A percentile compares a stretch with the other conserved stretches of the same genome.
Conservation (phyloP, 2,329 filamentous ascomycete species). For the Phaeoacremonium minimum region DNA sequence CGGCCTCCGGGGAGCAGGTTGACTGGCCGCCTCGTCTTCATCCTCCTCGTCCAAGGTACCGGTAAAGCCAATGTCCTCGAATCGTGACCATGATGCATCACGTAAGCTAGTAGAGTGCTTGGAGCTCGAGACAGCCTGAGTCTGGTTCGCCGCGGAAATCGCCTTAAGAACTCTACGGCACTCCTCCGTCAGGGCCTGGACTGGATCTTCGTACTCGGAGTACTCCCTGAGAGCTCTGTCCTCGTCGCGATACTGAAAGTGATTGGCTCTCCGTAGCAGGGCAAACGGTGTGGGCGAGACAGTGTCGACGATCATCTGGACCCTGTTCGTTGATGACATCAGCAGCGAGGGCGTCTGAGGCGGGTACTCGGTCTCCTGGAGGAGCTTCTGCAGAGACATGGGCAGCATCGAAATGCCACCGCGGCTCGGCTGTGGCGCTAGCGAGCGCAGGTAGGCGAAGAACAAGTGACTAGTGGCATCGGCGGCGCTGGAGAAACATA, state of each 20-base stretch:
- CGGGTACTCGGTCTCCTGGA: conserved; percentile 92
- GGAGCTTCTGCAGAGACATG: conserved; percentile 82
- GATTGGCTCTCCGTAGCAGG: conserved; percentile 81
- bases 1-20: conserved; percentile 31
- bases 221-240: conserved; percentile 82
- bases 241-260: conserved; percentile 92
- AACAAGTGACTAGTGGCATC: conserved; percentile 96
- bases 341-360: conserved; percentile 73
- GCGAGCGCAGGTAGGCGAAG: conserved; percentile 90
- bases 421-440: conserved; percentile 74
- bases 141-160: conserved; percentile 86
- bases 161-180: conserved; percentile 85
- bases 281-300: conserved; percentile 95
- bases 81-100: conserved; percentile 93
- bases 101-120: conserved; percentile 69
- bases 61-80: conserved; percentile 91
- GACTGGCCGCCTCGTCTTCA: conserved; percentile 53
- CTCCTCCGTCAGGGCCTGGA: conserved; percentile 86
- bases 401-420: conserved; percentile 83
- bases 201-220: conserved; percentile 83
- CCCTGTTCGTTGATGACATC: conserved; percentile 77
- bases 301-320: conserved; percentile 93
- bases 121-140: conserved; percentile 61
- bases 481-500: conserved; percentile 59
- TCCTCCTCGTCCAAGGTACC: conserved; percentile 69